Evolutionary conservation across 2,329 filamentous ascomycete genomes (phyloP), one percentile per base, ranked within the genome.

Genomic region (Verticillium tricorpus): DNA sequence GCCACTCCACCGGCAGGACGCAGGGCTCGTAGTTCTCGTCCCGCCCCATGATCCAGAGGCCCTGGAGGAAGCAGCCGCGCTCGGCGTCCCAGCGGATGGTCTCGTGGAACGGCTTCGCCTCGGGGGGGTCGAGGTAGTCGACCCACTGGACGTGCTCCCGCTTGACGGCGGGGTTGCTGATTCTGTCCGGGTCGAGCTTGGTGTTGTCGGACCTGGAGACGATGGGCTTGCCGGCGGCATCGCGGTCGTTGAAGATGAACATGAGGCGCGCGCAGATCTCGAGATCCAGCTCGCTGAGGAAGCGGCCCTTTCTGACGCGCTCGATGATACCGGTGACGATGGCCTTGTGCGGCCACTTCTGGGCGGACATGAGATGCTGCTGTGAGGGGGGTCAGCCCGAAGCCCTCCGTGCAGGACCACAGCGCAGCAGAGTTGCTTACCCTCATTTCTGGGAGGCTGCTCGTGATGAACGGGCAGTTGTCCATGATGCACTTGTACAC

Each of bases 81-180:
- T 22, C 12, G 3, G 15, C 2, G 55, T 56, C 28, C 55, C 31
- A 34, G 8, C 15, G 12, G 15, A 50, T 22, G 19, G 7, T 45
- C 40, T 60, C 52, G 19, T 37, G 9, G 45, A 35, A 32, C 5
- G 17, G 45, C 35, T 50, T 25, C 37, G 62, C 63, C 19, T 57
- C 60, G 7, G 57, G 59, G 7, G 63, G 64, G 5, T 59, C 58
- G 2, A 65, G 59, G 14, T 64, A 62, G 15, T 59, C 52, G 58
- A 65, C 56, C 64, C 64, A 65, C 54, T 65, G 62, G 6, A 59
- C 59, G 55, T 65, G 64, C 50, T 65, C 63, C 11, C 59, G 55
- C 52, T 64, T 56, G 34, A 56, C 32, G 15, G 64, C 62, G 1
- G 62, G 60, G 31, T 57, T 63, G 25, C 59, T 62, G 57, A 65